These are phyloP conservation scores for Hypoxylon intermedium DNA, from an alignment of 495 filamentous ascomycete species.

Conservation along the genomic window DNA sequence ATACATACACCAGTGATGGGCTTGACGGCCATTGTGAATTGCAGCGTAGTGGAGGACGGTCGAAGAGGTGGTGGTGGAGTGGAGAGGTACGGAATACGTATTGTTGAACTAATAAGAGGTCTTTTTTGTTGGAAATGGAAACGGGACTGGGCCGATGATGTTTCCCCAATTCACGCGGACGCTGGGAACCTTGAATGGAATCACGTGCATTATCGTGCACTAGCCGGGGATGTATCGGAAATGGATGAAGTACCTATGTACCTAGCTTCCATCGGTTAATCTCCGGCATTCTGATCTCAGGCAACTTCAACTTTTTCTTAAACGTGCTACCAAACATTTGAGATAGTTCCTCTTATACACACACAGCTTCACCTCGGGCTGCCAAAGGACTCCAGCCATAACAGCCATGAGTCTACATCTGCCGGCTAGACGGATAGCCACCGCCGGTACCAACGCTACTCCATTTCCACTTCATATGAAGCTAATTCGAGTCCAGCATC, in stretches of 20 bases:
- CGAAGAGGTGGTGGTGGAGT: slow-evolving; percentile 3
- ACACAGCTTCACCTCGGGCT: slow-evolving; percentile 11
- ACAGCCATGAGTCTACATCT: slow-evolving; percentile 53
- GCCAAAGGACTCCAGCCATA: slow-evolving; percentile 14
- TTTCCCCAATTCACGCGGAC: slow-evolving; percentile 25
- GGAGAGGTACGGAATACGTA: slow-evolving; percentile 2
- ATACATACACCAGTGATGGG: slow-evolving; percentile 53
- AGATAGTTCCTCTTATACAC: too few relatives aligned
- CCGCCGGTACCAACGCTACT: too few relatives aligned
- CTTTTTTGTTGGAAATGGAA: slow-evolving; percentile 1
- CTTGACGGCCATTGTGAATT: slow-evolving; percentile 51
- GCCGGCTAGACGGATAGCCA: slow-evolving; percentile 51
- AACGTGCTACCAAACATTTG: neutral
- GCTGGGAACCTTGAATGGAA: slow-evolving; percentile 21
- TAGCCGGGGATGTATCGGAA: too few relatives aligned
- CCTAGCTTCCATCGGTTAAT: slow-evolving; percentile 14
- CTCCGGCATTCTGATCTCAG: neutral
- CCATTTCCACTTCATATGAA: too few relatives aligned
- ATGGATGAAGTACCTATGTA: too few relatives aligned
- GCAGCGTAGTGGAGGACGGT: slow-evolving; percentile 20
- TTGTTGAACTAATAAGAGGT: neutral
- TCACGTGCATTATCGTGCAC: slow-evolving; percentile 25
- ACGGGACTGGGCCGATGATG: slow-evolving; percentile 33
- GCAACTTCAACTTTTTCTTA: slow-evolving; percentile 1
- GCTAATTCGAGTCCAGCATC: too few relatives aligned